Base-by-base conservation (phyloP, 768 basidiomycete species). In the Mycena rosella region DNA sequence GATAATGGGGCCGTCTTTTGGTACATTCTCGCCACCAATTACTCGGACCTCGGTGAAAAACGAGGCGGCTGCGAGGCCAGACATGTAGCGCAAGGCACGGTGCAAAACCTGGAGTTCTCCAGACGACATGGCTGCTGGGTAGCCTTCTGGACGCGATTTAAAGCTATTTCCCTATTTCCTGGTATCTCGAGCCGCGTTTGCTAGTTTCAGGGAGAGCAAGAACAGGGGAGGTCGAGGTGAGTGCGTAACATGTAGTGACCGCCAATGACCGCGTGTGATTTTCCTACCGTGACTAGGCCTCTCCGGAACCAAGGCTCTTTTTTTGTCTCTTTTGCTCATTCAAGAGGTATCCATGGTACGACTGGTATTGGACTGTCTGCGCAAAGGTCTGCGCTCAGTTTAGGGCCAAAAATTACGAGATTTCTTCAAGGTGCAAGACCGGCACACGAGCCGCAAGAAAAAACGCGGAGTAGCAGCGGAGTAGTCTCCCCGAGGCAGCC, bases 31-130 rank as follows among this genome's bases (percentile, higher is more conserved):
- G 45, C 86, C 89, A 54, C 94, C 95, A 67, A 97, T 87, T 65
- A 98, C 89, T 74, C 89, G 91, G 53, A 98, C 87, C 78, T 95
- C 92, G 0, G 88, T 88, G 84, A 97, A 98, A 84, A 98, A 98
- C 7, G 93, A 91, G 76, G 88, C 84, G 14, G 95, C 86, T 2
- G 95, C 92, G 80, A 89, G 88, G 34, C 85, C 81, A 26, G 96
- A 92, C 54, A 96, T 79, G 49, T 81, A 81, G 60, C 93, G 89
- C 66, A 98, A 84, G 40, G 93, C 74, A 53, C 87, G 85, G 81
- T 97, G 96, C 66, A 91, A 78, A 48, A 86, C 66, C 73, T 84
- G 81, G 26, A 79, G 74, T 58, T 83, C 81, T 26, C 65, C 65
- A n/a, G 59, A 60, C 42, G 59, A 48, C 57, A 64, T 68, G 48